phyloP scores from a whole-genome alignment of 1,284 basidiomycete species.

The Mycena citricolor region DNA sequence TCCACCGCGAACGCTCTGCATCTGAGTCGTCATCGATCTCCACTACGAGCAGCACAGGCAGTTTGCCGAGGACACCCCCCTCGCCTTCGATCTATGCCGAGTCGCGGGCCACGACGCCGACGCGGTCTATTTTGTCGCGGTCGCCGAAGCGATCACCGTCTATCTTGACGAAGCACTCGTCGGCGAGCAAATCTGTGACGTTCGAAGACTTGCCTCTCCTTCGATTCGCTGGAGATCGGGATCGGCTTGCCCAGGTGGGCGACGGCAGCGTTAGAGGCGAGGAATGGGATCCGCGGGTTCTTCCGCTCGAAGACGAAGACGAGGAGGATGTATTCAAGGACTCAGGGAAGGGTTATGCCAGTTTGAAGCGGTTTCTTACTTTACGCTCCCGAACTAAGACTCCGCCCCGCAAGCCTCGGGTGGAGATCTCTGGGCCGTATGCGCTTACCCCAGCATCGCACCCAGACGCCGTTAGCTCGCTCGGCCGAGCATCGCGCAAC shows the following conservation, averaged over 20 bases:
- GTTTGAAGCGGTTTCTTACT: conserved; percentile 18
- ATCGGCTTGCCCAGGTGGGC: conserved; percentile 29
- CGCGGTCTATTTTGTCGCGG: conserved; percentile 20
- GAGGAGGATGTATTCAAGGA: conserved; percentile 16
- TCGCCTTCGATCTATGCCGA: conserved; percentile 29
- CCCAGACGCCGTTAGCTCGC: not conserved
- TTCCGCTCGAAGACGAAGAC: conserved; percentile 11
- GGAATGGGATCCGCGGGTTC: conserved; percentile 18
- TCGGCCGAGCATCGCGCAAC: conserved; percentile 3
- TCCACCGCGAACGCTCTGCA: conserved; percentile 22
- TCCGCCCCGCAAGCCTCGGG: conserved; percentile 9
- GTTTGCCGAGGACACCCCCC: conserved; percentile 36
- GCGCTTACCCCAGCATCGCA: conserved; percentile 14
- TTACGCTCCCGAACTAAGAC: conserved; percentile 16
- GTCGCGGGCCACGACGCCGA: conserved; percentile 21
- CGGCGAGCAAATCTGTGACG: conserved; percentile 45
- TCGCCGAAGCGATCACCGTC: conserved; percentile 36
- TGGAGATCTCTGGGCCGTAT: conserved; percentile 23
- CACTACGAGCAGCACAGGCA: conserved; percentile 18
- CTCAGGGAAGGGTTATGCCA: conserved; percentile 1
- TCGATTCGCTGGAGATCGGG: conserved; percentile 39
- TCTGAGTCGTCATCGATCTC: conserved; percentile 19
- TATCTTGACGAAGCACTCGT: conserved; percentile 38
- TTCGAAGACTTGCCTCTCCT: conserved; percentile 49
- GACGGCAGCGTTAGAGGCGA: conserved; percentile 22